phyloP scores from a whole-genome alignment of 495 filamentous ascomycete species.

The Bathelium albidoporum region DNA sequence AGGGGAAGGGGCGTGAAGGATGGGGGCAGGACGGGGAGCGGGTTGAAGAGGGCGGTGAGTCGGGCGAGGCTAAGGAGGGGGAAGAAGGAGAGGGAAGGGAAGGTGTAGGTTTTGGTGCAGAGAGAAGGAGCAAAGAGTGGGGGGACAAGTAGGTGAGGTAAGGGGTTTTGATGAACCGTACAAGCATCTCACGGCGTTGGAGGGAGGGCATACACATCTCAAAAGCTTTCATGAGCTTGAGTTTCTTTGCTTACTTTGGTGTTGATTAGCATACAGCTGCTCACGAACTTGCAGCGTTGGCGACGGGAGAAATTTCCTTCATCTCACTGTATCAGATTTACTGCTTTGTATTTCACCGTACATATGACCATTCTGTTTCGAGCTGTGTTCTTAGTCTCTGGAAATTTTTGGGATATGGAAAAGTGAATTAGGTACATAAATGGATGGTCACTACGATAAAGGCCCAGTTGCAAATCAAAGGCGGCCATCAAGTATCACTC shows the following conservation, averaged over 20 bases:
- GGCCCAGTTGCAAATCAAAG: no score
- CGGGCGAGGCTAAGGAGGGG: slow-evolving; percentile 3
- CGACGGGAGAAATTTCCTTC: no score
- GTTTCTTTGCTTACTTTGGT: neutral
- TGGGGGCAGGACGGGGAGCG: neutral
- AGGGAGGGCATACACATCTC: neutral
- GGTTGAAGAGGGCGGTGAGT: slow-evolving; percentile 10
- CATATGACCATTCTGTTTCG: no score
- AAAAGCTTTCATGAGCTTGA: neutral
- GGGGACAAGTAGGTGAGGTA: neutral
- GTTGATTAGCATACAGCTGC: neutral
- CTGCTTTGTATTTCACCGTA: no score
- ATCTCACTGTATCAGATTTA: no score
- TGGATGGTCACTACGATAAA: no score
- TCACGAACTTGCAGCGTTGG: neutral
- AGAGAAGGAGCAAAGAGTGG: neutral
- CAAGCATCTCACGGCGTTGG: neutral
- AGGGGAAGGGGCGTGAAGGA: slow-evolving; percentile 32
- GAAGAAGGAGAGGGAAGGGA: slow-evolving; percentile 2
- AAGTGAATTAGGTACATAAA: no score
- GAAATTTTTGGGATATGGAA: no score
- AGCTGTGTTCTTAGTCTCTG: no score
- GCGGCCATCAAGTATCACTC: no score
- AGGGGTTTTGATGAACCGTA: no score
- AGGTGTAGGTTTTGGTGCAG: neutral